Conservation (phyloP, 192 early-diverging fungal genomes). For the Mortierella alpina region DNA sequence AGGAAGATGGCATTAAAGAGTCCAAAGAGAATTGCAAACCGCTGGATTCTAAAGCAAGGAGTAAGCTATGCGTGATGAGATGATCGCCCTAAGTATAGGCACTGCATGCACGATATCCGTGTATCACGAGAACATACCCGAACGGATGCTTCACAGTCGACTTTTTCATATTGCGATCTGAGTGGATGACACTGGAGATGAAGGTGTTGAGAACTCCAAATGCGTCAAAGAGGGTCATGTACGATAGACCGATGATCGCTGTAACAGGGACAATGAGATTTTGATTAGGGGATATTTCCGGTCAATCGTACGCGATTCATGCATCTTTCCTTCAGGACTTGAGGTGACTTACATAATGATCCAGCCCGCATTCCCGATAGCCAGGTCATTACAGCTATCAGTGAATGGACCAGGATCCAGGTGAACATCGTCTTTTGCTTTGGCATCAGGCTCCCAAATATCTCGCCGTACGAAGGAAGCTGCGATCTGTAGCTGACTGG, state of each 20-base stretch:
- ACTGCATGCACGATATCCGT: background rate
- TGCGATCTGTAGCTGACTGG: conserved; percentile 48
- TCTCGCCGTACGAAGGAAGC: conserved; percentile 54
- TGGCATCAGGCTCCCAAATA: conserved; percentile 54
- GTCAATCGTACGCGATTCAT: background rate
- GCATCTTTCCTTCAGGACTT: too few species aligned
- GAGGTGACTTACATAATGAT: conserved; percentile 56
- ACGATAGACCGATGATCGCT: conserved; percentile 62
- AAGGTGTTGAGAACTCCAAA: conserved; percentile 65
- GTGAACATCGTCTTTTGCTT: conserved; percentile 68
- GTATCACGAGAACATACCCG: conserved; percentile 52
- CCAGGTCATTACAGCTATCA: conserved; percentile 57
- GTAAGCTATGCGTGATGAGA: background rate
- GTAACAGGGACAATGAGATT: conserved; percentile 2
- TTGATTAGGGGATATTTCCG: background rate
- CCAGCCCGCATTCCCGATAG: conserved; percentile 54
- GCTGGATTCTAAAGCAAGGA: conserved; percentile 53
- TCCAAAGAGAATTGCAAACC: conserved; percentile 65
- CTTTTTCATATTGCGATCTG: conserved; percentile 49
- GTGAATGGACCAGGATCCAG: conserved; percentile 58
- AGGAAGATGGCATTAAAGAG: conserved; percentile 63
- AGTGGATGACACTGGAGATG: conserved; percentile 60
- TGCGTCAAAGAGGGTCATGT: conserved; percentile 68
- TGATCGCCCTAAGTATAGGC: background rate
- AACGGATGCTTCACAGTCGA: conserved; percentile 66